phyloP scores from a whole-genome alignment of 2,329 filamentous ascomycete genomes.

The Ascochyta lentis region DNA sequence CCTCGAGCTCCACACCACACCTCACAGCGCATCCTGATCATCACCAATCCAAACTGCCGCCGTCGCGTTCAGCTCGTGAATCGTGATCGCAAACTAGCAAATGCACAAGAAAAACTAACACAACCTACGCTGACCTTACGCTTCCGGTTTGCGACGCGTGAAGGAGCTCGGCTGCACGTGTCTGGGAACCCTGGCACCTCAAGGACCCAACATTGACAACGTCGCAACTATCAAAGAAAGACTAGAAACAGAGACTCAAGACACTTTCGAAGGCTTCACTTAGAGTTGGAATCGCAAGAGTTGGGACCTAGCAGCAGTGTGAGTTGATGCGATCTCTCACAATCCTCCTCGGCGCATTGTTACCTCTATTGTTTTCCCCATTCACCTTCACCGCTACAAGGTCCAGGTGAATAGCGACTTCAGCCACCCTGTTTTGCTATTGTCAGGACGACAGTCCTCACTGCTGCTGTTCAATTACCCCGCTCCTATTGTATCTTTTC shows the following conservation, averaged over 20 bases:
- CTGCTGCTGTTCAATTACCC: background rate
- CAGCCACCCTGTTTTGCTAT: background rate
- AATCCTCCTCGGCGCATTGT: background rate
- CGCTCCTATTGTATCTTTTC: background rate
- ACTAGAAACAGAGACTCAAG: background rate
- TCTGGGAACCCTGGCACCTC: constrained; percentile 28
- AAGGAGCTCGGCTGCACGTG: constrained; percentile 30
- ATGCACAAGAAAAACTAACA: background rate
- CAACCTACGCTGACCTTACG: background rate
- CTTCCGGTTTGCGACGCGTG: constrained; percentile 35
- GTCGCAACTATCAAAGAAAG: constrained; percentile 17
- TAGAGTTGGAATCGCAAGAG: background rate
- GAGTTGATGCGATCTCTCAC: background rate
- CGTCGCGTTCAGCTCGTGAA: background rate
- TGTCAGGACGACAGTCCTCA: background rate
- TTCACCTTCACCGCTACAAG: constrained; percentile 2
- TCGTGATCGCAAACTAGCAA: background rate
- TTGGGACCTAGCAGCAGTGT: background rate
- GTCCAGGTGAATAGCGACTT: background rate
- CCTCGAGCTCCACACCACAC: constrained; percentile 19
- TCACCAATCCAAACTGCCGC: constrained; percentile 15
- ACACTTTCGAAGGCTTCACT: too few species aligned
- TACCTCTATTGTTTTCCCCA: background rate
- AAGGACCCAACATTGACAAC: constrained; percentile 19
- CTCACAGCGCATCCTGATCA: constrained; percentile 19